These are phyloP conservation scores for Cytospora piceae DNA, from an alignment of 2,329 filamentous ascomycete genomes.

Conservation along the genomic window DNA sequence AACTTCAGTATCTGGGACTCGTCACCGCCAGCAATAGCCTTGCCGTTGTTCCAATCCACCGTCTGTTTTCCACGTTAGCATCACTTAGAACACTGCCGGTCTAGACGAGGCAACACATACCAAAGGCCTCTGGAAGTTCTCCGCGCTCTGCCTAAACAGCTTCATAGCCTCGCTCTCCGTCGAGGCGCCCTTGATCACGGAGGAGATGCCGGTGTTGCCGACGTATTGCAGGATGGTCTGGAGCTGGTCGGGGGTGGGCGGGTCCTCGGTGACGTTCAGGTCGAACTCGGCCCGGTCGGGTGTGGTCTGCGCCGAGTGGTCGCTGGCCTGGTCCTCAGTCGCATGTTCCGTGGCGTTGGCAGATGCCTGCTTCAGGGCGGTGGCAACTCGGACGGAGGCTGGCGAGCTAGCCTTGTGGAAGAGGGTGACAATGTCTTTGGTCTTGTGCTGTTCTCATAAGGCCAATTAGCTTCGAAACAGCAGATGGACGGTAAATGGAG, in stretches of 20 bases:
- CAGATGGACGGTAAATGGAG: background rate
- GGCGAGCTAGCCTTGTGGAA: constrained; percentile 84
- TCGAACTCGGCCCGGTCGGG: constrained; percentile 72
- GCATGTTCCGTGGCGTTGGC: constrained; percentile 69
- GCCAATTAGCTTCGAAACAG: background rate
- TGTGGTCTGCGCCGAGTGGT: constrained; percentile 63
- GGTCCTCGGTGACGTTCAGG: constrained; percentile 55
- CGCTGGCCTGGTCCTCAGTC: constrained; percentile 74
- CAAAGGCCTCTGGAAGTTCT: constrained; percentile 75
- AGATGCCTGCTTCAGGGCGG: constrained; percentile 79
- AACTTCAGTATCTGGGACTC: constrained; percentile 90
- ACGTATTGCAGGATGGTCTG: constrained; percentile 51
- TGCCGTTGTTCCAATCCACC: constrained; percentile 94
- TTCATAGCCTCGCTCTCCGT: constrained; percentile 78
- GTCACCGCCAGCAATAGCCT: constrained; percentile 74
- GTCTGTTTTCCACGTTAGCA: constrained; percentile 47
- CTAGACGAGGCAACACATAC: constrained; percentile 54
- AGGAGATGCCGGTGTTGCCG: constrained; percentile 61
- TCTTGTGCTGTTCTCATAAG: constrained; percentile 64
- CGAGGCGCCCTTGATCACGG: constrained; percentile 73
- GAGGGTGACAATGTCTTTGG: constrained; percentile 89
- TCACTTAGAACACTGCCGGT: background rate
- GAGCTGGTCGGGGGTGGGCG: constrained; percentile 63
- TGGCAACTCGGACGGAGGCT: constrained; percentile 73
- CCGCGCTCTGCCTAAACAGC: constrained; percentile 70